Evolutionary conservation across 352 stramenopile species (phyloP).

Genomic region (Lagenidium sp.): DNA sequence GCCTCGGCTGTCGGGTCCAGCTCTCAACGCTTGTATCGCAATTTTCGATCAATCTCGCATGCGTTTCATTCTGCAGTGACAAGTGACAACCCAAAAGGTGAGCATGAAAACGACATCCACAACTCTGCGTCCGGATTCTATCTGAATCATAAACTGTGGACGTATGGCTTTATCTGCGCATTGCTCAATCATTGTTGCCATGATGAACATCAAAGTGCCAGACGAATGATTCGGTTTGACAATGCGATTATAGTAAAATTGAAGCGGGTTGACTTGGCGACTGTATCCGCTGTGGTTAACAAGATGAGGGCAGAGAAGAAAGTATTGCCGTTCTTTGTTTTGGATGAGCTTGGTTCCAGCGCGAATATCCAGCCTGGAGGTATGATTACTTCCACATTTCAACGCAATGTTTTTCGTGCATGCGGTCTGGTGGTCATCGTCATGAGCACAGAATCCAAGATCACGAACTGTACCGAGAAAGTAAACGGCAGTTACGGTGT

Average conservation of each 20-base stretch:
- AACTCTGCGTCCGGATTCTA: too few species aligned
- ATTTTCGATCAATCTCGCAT: too few species aligned
- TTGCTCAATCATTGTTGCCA: too few species aligned
- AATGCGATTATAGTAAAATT: slow-evolving; percentile 6
- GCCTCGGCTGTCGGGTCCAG: too few species aligned
- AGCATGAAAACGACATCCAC: too few species aligned
- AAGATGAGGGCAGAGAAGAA: slow-evolving; percentile 11
- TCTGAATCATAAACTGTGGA: too few species aligned
- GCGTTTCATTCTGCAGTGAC: too few species aligned
- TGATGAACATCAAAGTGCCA: too few species aligned
- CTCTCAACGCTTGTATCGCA: too few species aligned
- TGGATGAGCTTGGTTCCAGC: slow-evolving; percentile 15
- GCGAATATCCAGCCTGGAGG: slow-evolving; percentile 2
- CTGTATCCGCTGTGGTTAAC: slow-evolving; percentile 3
- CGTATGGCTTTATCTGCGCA: too few species aligned
- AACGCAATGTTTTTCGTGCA: slow-evolving; percentile 18
- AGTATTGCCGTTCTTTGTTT: slow-evolving; percentile 11
- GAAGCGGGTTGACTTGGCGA: not conserved
- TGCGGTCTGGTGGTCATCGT: slow-evolving; percentile 17
- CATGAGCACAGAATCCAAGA: slow-evolving; percentile 16
- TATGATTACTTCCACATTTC: slow-evolving; percentile 14
- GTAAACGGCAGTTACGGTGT: too few species aligned
- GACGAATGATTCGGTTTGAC: slow-evolving; percentile 7
- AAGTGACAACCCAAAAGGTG: too few species aligned
- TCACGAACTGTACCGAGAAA: slow-evolving; percentile 4